These are phyloP conservation scores for Pseudonitzschia delicatissima DNA, from an alignment of 108 stramenopile genomes.

Conservation along the genomic window DNA sequence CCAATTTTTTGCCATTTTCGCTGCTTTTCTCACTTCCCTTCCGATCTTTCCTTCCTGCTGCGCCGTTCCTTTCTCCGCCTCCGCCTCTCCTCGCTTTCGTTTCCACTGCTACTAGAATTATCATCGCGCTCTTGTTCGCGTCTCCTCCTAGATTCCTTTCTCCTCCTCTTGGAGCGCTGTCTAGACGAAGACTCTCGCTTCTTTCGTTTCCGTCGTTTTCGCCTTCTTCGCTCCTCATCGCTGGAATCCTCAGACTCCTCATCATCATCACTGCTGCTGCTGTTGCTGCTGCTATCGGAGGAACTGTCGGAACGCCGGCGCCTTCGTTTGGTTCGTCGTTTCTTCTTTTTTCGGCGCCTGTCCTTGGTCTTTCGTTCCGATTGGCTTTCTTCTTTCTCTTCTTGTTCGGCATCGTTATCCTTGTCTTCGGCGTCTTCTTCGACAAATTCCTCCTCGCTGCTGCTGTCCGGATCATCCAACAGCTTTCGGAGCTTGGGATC, in stretches of 20 bases:
- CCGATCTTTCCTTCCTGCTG: background rate
- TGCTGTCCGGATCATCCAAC: conserved; percentile 60
- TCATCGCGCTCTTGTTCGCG: background rate
- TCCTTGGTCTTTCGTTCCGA: conserved; percentile 17
- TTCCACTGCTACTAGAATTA: background rate
- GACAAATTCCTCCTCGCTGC: conserved; percentile 82
- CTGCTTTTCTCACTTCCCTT: no score
- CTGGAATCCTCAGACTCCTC: background rate
- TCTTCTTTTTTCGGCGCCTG: conserved; percentile 24
- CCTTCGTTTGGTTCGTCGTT: conserved; percentile 28
- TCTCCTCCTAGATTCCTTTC: background rate
- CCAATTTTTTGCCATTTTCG: no score
- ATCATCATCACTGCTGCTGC: background rate
- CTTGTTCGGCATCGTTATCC: conserved; percentile 10
- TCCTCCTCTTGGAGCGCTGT: no score
- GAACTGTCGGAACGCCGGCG: background rate
- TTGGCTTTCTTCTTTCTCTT: conserved; percentile 20
- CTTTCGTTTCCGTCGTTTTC: background rate
- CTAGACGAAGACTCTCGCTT: background rate
- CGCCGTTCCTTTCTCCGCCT: background rate
- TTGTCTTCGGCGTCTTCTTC: conserved; percentile 34
- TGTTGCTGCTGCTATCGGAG: background rate
- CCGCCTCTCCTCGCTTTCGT: background rate
- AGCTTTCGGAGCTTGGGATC: conserved; percentile 35
- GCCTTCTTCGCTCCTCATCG: background rate